Base-by-base conservation (phyloP, 352 stramenopile species). In the Pythium plurisporium region DNA sequence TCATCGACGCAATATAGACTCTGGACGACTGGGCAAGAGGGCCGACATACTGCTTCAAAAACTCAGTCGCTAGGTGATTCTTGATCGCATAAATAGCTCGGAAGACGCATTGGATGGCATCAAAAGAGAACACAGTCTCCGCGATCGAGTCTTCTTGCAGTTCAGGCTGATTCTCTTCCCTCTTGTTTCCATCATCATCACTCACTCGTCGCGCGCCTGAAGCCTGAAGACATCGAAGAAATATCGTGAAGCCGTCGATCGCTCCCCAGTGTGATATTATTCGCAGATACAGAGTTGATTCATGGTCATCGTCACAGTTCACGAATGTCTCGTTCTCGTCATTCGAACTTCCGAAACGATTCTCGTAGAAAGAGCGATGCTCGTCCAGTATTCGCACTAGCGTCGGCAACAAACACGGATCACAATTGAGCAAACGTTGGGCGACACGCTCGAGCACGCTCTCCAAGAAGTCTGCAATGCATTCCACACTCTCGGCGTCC, bases 391-490 rank as follows among this genome's bases (percentile, higher is more conserved):
- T 73, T 8, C 76, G 69, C 17, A 72, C 51, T 10, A 91, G 64
- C 44, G 72, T 79, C 29, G 62, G 69, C 14, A 86, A 48, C 14
- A 79, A 65, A 42, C 40, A 76, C 0, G 61, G 45, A 22, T 87
- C 77, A 10, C 74, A 74, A 2, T 62, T 42, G 12, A 69, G 50
- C 27, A 89, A 53, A 3, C 66, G 57, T 9, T 30, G 30, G 4
- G 71, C 66, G 6, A 69, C 56, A 14, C 49, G 60, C 9, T 54
- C 48, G 6, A 93, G 63, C 23, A 95, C 81, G 48, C 75, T 86
- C 62, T 94, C 82, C 33, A 95, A 51, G 67, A 94, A 95, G 38
- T 87, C 82, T 0, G 86, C 82, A 0, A 83, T 80, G 49, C 93
- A 83, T 27, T 77, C 83, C 2, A 77, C 83, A 11, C 70, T 71